Evolutionary conservation across 208 protist genomes (phyloP).

Genomic region (Trypanosoma congolense): DNA sequence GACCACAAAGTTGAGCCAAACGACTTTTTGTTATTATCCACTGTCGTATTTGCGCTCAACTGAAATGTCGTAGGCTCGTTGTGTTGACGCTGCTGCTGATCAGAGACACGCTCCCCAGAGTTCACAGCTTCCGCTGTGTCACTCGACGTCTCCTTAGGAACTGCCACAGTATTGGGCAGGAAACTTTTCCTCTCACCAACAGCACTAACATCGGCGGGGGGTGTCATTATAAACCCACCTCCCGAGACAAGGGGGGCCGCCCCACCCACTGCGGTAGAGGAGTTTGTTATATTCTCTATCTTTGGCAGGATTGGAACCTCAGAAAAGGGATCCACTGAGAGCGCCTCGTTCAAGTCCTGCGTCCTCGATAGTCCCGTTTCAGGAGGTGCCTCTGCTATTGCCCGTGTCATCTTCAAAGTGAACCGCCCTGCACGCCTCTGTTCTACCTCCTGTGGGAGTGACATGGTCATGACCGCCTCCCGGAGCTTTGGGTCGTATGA

Average conservation of each 20-base stretch:
- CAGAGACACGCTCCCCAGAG: neutral
- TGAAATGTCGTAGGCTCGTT: neutral
- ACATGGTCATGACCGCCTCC: slow-evolving; percentile 58
- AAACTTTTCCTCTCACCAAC: too few relatives aligned
- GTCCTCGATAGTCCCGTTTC: neutral
- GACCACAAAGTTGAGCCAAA: neutral
- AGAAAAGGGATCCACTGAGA: slow-evolving; percentile 19
- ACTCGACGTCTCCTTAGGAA: too few relatives aligned
- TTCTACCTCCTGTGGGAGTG: slow-evolving; percentile 31
- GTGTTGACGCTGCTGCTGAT: slow-evolving; percentile 5
- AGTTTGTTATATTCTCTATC: neutral
- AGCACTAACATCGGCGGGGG: too few relatives aligned
- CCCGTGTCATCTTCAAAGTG: slow-evolving; percentile 31
- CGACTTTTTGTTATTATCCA: neutral
- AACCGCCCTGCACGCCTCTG: slow-evolving; percentile 22
- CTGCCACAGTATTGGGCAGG: too few relatives aligned
- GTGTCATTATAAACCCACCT: too few relatives aligned
- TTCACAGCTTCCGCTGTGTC: too few relatives aligned
- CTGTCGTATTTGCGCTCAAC: neutral
- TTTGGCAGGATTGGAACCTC: neutral
- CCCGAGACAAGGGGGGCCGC: too few relatives aligned
- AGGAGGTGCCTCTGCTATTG: neutral
- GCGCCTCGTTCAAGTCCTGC: slow-evolving; percentile 21
- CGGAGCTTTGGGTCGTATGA: slow-evolving; percentile 35
- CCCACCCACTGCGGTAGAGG: neutral